Base-by-base conservation (phyloP, 345 rosid genomes). In the Murraya paniculata region DNA sequence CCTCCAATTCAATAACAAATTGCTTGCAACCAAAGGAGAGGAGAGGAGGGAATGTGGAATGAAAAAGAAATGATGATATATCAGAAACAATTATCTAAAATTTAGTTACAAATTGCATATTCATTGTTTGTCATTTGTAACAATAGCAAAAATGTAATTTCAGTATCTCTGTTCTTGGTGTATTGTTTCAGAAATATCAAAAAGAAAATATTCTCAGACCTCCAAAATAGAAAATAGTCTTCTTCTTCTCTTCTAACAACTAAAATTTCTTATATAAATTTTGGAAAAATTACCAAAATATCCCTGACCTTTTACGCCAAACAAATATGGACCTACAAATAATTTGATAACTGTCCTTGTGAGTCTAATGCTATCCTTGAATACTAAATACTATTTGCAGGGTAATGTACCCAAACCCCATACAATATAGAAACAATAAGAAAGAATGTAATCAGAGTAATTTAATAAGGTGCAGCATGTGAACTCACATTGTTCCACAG, bases 401-500 rank as follows among this genome's bases (percentile, higher is more conserved):
- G 41, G 9, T 39, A 7, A 50, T 10, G 38, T 8, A 9, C 39
- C 27, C 50, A 30, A 50, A 18, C 19, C 64, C 8, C 31, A 6
- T 6, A 71, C 61, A 73, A 14, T 27, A 55, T 57, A 50, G 5
- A 73, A 39, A 45, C 38, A 59, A 25, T 18, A 31, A 28, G 16
- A 22, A 35, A 10, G 6, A 64, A n/a, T 6, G 28, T 7, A 31
- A 77, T 55, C 27, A 67, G 0, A 38, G 25, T 50, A 38, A 13
- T 38, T 16, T 65, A 58, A 10, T 36, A 33, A 4, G 53, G 25
- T 27, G 62, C 5, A 35, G 71, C 1, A 35, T 22, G 41, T 60
- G 60, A 75, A 85, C 98, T 91, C 88, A 96, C 99, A 94, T 84
- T 92, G 97, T 75, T 92, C 97, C 18, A 87, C 64, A 33, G 98